Percentiles rank a stretch among this genome's conserved stretches.
These are phyloP conservation scores for Penicillium sp. DNA, from an alignment of 2,329 filamentous ascomycete genomes.

Conservation along the genomic window DNA sequence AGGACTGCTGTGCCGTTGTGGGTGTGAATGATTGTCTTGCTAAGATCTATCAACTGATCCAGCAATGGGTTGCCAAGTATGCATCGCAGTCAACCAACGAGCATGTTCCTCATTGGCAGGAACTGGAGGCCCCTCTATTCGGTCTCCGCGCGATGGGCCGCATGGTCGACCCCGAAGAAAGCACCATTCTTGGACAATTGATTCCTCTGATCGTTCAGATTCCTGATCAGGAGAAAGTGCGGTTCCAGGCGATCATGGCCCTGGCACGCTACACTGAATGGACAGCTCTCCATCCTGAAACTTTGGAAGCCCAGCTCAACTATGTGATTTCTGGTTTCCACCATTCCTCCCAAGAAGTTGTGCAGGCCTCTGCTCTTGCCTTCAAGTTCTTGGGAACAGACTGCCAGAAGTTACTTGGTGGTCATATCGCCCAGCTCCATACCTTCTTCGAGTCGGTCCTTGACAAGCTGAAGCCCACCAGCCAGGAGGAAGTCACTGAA, in stretches of 20 bases:
- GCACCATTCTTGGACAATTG: constrained; percentile 80
- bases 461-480: constrained; percentile 77
- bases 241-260: constrained; percentile 97
- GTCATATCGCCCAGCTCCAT: constrained; percentile 82
- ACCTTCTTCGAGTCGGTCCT: constrained; percentile 88
- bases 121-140: constrained; percentile 91
- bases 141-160: constrained; percentile 93
- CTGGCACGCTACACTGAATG: constrained; percentile 96
- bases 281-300: constrained; percentile 92
- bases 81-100: constrained; percentile 70
- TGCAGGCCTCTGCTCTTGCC: constrained; percentile 85
- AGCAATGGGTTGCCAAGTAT: constrained; percentile 83
- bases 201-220: constrained; percentile 94
- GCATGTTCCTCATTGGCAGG: constrained; percentile 90
- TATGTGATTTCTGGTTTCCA: constrained; percentile 94
- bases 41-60: constrained; percentile 83
- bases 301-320: constrained; percentile 86
- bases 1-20: constrained; percentile 95
- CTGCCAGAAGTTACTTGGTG: constrained; percentile 81
- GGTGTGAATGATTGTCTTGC: constrained; percentile 85
- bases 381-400: constrained; percentile 98
- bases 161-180: constrained; percentile 90
- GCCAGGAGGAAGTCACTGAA: constrained; percentile 95
- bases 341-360: constrained; percentile 83
- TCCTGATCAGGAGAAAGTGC: constrained; percentile 94